Conservation (phyloP, 1,139 yeast genomes). For the Spencermartinsiella ligniputridi region DNA sequence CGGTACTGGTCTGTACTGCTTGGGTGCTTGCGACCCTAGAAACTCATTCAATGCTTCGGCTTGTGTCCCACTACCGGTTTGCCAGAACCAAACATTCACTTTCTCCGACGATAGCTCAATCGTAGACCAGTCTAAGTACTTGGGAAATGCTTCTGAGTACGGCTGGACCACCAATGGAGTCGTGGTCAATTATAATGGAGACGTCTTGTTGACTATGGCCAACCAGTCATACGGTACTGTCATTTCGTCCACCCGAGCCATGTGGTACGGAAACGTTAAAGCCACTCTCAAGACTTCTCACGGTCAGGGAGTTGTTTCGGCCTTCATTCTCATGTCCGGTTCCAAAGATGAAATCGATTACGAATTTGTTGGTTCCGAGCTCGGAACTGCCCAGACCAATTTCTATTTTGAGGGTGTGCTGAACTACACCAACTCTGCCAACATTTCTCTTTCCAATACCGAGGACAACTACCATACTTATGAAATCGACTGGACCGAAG, state of each 20-base stretch:
- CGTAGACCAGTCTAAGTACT: constrained; percentile 43
- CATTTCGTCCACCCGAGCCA: constrained; percentile 67
- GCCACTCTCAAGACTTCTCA: constrained; percentile 71
- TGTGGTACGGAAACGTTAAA: constrained; percentile 84
- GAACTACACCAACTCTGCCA: constrained; percentile 58
- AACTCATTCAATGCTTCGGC: constrained; percentile 57
- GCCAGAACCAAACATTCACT: constrained; percentile 21
- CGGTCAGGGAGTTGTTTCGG: constrained; percentile 75
- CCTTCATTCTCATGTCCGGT: constrained; percentile 79
- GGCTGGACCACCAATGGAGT: constrained; percentile 79
- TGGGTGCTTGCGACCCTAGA: constrained; percentile 77
- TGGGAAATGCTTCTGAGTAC: constrained; percentile 64
- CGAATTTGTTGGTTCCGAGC: constrained; percentile 76
- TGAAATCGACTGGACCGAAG: constrained; percentile 80
- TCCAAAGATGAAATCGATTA: constrained; percentile 88
- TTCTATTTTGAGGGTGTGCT: constrained; percentile 71
- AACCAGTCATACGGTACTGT: constrained; percentile 74
- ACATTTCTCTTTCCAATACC: constrained; percentile 48
- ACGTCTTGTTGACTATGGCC: constrained; percentile 71
- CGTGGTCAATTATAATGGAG: constrained; percentile 49
- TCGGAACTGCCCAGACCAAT: constrained; percentile 66
- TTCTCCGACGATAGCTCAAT: constrained; percentile 31
- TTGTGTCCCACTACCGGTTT: constrained; percentile 59
- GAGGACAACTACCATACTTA: constrained; percentile 70
- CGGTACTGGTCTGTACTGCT: constrained; percentile 75